phyloP scores from a whole-genome alignment of 441 rosid genomes.

The Arabidopsis hybrid region DNA sequence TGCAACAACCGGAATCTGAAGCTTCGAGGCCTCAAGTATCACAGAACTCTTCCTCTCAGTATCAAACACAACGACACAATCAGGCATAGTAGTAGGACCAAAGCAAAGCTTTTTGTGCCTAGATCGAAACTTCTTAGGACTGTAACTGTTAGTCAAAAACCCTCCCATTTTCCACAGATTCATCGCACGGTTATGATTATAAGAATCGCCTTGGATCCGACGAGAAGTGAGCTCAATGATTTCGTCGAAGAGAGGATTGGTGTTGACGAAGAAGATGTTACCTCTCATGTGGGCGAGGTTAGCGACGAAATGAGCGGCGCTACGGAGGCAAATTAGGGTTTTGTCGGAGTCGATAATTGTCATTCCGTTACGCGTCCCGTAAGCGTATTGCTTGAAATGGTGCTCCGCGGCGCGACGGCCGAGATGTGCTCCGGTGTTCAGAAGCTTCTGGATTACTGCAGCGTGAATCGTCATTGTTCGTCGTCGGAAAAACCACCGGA shows the following conservation, averaged over 20 bases:
- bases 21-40: constrained; percentile 74
- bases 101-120: constrained; percentile 88
- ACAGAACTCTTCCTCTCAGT: constrained; percentile 88
- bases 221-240: constrained; percentile 83
- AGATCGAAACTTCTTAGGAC: constrained; percentile 93
- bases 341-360: constrained; percentile 85
- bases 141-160: constrained; percentile 82
- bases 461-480: constrained; percentile 82
- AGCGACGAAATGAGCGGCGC: constrained; percentile 79
- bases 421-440: constrained; percentile 82
- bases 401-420: constrained; percentile 79
- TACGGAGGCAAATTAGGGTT: constrained; percentile 90
- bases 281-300: constrained; percentile 66
- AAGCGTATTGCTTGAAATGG: constrained; percentile 84
- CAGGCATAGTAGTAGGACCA: constrained; percentile 85
- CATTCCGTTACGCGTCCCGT: constrained; percentile 73
- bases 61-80: constrained; percentile 92
- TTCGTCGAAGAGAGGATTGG: constrained; percentile 90
- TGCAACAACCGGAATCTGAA: constrained; percentile 92
- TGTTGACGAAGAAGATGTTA: constrained; percentile 83
- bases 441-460: constrained; percentile 84
- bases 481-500: constrained; percentile 28
- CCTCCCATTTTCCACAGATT: constrained; percentile 84
- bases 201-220: constrained; percentile 61
- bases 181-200: constrained; percentile 66